Evolutionary conservation across 2,329 filamentous ascomycete species (phyloP).

Genomic region (Sclerotinia minor): DNA sequence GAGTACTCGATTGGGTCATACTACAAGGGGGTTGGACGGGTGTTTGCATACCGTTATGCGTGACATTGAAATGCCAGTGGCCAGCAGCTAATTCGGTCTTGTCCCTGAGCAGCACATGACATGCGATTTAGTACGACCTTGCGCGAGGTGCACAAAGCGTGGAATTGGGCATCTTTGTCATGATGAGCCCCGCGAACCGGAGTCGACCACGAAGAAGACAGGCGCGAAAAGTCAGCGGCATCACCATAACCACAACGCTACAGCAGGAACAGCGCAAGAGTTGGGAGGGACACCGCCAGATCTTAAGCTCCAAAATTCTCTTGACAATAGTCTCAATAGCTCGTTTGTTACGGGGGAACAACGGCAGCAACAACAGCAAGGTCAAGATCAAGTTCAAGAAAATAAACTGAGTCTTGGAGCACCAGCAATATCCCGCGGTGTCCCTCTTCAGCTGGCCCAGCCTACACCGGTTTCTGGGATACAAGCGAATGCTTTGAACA

Average conservation of each 20-base stretch:
- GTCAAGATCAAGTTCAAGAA: slow-evolving; percentile 50
- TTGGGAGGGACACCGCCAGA: slow-evolving; percentile 57
- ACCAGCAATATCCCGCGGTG: slow-evolving; percentile 48
- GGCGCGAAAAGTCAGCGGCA: slow-evolving; percentile 57
- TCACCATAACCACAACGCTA: slow-evolving; percentile 52
- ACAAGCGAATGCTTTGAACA: slow-evolving; percentile 60
- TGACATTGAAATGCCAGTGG: slow-evolving; percentile 39
- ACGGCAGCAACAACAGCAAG: slow-evolving; percentile 42
- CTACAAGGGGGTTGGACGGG: slow-evolving; percentile 32
- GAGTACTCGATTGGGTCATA: slow-evolving; percentile 53
- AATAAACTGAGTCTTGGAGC: slow-evolving; percentile 44
- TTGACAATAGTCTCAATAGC: slow-evolving; percentile 51
- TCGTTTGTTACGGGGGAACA: slow-evolving; percentile 47
- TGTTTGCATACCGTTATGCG: slow-evolving; percentile 39
- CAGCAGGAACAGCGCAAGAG: slow-evolving; percentile 54
- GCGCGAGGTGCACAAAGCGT: slow-evolving; percentile 95
- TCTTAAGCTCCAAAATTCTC: slow-evolving; percentile 47
- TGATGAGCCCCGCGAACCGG: slow-evolving; percentile 88
- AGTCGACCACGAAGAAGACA: slow-evolving; percentile 66
- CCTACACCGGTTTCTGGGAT: slow-evolving; percentile 67
- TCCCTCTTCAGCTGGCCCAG: slow-evolving; percentile 69
- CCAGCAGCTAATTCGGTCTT: slow-evolving; percentile 42
- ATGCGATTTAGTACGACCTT: slow-evolving; percentile 80
- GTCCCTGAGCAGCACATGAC: slow-evolving; percentile 73
- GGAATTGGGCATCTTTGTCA: slow-evolving; percentile 98